These are phyloP conservation scores for Hyphopichia homilentoma DNA, from an alignment of 805 yeast species.

Conservation along the genomic window DNA sequence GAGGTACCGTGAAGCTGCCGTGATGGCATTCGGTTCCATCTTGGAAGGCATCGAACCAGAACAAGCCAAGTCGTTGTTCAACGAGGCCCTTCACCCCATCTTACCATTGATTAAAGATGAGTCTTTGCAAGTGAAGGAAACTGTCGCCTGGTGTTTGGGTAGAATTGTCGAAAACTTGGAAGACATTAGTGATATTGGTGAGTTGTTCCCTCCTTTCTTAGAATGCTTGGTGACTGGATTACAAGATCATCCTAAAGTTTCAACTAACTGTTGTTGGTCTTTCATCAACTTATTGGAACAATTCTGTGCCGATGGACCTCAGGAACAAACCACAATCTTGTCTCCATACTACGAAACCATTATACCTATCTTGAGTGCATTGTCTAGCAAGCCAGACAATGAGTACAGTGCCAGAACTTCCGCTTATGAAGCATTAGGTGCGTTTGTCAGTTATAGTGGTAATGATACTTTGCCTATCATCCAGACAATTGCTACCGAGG, in stretches of 20 bases:
- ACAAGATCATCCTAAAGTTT: constrained; percentile 85
- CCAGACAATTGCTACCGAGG: constrained; percentile 70
- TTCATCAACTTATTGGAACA: constrained; percentile 89
- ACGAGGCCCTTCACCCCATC: constrained; percentile 81
- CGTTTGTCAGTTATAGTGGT: constrained; percentile 74
- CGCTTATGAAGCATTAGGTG: constrained; percentile 91
- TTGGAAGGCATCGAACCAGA: constrained; percentile 88
- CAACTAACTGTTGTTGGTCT: constrained; percentile 98
- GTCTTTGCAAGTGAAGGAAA: constrained; percentile 83
- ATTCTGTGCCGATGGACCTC: constrained; percentile 51
- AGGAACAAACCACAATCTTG: constrained; percentile 54
- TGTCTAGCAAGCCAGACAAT: constrained; percentile 72
- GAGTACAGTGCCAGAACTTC: constrained; percentile 89
- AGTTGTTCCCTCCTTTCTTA: constrained; percentile 67
- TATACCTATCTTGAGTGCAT: constrained; percentile 65
- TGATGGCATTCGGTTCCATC: constrained; percentile 98
- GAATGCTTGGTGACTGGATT: constrained; percentile 77
- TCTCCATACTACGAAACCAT: constrained; percentile 70
- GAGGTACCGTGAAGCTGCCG: constrained; percentile 95
- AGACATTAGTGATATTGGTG: constrained; percentile 64
- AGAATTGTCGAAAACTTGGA: constrained; percentile 86
- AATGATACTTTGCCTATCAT: constrained; percentile 65
- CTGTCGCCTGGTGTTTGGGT: constrained; percentile 98
- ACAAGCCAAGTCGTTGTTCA: constrained; percentile 62
- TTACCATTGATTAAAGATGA: constrained; percentile 70